Conservation (phyloP, 192 early-diverging fungal species). For the Backusella tarrabulga region DNA sequence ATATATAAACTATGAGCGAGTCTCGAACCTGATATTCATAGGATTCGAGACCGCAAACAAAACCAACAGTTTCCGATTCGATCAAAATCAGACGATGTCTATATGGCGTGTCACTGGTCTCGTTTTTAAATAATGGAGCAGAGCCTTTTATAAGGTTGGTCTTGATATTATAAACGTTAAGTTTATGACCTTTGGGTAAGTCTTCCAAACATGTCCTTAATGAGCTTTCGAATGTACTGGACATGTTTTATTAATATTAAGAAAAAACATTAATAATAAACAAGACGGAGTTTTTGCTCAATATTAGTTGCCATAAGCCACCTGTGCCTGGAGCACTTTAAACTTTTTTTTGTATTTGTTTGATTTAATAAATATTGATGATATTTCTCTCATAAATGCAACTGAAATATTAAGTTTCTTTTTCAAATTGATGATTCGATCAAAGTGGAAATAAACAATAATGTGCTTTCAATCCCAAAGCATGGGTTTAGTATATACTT, state of each 20-base stretch:
- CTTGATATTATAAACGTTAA: conserved; percentile 1
- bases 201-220: neutral
- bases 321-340: neutral
- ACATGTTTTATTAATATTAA: neutral
- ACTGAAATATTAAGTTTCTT: too few relatives aligned
- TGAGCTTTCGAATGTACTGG: neutral
- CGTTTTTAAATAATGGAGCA: neutral
- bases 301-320: neutral
- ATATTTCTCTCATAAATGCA: too few relatives aligned
- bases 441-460: neutral
- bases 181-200: neutral
- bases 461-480: neutral
- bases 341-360: too few relatives aligned
- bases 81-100: conserved; percentile 15
- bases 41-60: conserved; percentile 25
- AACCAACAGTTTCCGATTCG: neutral
- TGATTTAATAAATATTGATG: too few relatives aligned
- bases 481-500: neutral
- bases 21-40: conserved; percentile 17
- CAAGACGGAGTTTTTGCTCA: neutral
- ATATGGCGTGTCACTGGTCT: neutral
- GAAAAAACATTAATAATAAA: neutral
- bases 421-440: neutral
- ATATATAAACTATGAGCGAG: conserved; percentile 29
- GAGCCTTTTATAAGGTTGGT: neutral